Evolutionary conservation across 1,284 basidiomycete genomes (phyloP).

Genomic region (Rhodofomes roseus): DNA sequence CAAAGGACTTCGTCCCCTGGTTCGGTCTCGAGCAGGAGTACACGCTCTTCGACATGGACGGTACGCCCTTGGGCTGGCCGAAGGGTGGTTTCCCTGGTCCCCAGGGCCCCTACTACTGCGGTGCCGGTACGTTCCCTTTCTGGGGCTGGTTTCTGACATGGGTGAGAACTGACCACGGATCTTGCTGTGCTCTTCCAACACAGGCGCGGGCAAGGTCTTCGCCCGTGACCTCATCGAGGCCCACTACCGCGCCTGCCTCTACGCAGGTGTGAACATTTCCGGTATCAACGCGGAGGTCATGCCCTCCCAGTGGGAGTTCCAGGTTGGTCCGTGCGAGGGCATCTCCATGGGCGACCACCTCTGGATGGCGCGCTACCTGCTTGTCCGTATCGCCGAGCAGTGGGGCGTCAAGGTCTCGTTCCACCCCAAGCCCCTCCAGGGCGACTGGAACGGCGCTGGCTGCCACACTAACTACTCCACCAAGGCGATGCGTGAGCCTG

Average conservation of each 20-base stretch:
- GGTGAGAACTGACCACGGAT: slow-evolving; percentile 4
- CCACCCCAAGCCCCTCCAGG: slow-evolving; percentile 98
- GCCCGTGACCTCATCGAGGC: slow-evolving; percentile 99
- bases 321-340: slow-evolving; percentile 96
- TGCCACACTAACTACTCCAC: slow-evolving; percentile 96
- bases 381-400: slow-evolving; percentile 93
- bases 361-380: slow-evolving; percentile 94
- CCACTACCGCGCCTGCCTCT: slow-evolving; percentile 97
- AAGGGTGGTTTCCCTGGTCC: slow-evolving; percentile 99
- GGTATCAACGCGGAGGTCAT: slow-evolving; percentile 99
- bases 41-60: slow-evolving; percentile 95
- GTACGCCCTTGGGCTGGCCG: slow-evolving; percentile 93
- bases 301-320: slow-evolving; percentile 99
- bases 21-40: slow-evolving; percentile 99
- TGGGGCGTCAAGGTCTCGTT: slow-evolving; percentile 98
- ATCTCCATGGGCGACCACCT: slow-evolving; percentile 99
- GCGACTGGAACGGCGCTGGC: slow-evolving; percentile 99
- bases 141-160: slow-evolving; percentile 10
- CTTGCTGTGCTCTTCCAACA: slow-evolving; percentile 11
- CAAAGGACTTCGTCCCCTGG: slow-evolving; percentile 85
- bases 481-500: slow-evolving; percentile 86
- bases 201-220: slow-evolving; percentile 94
- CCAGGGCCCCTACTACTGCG: slow-evolving; percentile 99
- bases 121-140: slow-evolving; percentile 74
- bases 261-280: slow-evolving; percentile 96